These are phyloP conservation scores for Metschnikowia drakensbergensis DNA, from an alignment of 805 yeast species.

Conservation along the genomic window DNA sequence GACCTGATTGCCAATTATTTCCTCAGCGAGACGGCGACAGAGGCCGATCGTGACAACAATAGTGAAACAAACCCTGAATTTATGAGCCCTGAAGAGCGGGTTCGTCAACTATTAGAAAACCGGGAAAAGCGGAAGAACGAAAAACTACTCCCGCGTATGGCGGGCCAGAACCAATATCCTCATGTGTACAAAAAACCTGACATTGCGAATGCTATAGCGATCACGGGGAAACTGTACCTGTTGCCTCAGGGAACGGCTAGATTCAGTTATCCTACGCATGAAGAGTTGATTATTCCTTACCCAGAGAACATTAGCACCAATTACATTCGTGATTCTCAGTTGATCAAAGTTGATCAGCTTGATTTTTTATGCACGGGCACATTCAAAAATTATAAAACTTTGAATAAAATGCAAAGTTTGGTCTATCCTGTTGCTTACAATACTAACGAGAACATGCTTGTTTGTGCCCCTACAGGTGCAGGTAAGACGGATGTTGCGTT, in stretches of 20 bases:
- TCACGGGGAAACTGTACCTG: conserved; percentile 75
- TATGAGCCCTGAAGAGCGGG: conserved; percentile 54
- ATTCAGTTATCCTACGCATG: conserved; percentile 57
- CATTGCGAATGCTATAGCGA: conserved; percentile 53
- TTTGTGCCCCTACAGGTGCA: conserved; percentile 23
- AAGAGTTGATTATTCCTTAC: conserved; percentile 81
- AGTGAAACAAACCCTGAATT: conserved; percentile 20
- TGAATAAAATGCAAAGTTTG: conserved; percentile 86
- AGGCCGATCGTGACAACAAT: conserved; percentile 11
- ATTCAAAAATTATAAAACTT: conserved; percentile 68
- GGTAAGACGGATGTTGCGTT: conserved; percentile 23
- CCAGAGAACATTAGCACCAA: conserved; percentile 47
- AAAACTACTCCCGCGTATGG: conserved; percentile 42
- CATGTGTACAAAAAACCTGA: conserved; percentile 78
- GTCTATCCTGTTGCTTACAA: conserved; percentile 90
- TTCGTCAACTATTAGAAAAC: conserved; percentile 49
- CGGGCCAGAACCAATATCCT: conserved; percentile 58
- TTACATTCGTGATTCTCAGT: conserved; percentile 41
- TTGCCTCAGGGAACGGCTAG: conserved; percentile 81
- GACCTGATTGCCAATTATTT: conserved; percentile 7
- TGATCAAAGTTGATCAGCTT: conserved; percentile 57
- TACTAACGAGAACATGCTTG: conserved; percentile 82
- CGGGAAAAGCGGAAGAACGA: conserved; percentile 47
- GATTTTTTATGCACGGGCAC: conserved; percentile 83
- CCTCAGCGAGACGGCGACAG: background rate